Conservation (phyloP, 129 eudicot genomes). For the Ambrosia artemisiifolia region DNA sequence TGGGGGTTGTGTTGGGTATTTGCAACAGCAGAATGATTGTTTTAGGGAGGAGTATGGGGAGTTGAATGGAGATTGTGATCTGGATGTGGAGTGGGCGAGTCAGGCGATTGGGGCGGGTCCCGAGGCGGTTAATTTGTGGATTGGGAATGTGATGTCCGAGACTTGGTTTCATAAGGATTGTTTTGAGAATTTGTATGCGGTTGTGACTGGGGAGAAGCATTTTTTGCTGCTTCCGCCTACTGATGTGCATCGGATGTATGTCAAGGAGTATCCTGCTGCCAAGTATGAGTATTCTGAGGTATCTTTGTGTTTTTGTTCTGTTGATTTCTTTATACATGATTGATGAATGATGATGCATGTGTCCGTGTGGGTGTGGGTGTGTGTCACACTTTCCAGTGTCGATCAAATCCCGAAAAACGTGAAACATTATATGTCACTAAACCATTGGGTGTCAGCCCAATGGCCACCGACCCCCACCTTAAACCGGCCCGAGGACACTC, state of each 20-base stretch:
- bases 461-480: too few relatives aligned
- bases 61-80: slow-evolving; percentile 51
- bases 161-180: slow-evolving; percentile 95
- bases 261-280: slow-evolving; percentile 78
- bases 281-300: slow-evolving; percentile 64
- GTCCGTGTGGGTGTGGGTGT: too few relatives aligned
- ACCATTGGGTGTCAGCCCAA: too few relatives aligned
- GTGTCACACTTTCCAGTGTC: too few relatives aligned
- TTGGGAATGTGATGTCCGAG: slow-evolving; percentile 60
- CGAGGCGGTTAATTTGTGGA: slow-evolving; percentile 94
- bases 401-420: too few relatives aligned
- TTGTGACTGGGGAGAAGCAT: slow-evolving; percentile 80
- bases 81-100: slow-evolving; percentile 68
- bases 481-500: too few relatives aligned
- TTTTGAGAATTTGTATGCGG: slow-evolving; percentile 91
- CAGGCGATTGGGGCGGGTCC: slow-evolving; percentile 73
- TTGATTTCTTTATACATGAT: too few relatives aligned
- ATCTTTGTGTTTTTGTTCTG: too few relatives aligned
- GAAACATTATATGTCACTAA: too few relatives aligned
- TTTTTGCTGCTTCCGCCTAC: slow-evolving; percentile 85
- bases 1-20: slow-evolving; percentile 46
- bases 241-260: slow-evolving; percentile 90
- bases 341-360: too few relatives aligned
- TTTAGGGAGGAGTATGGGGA: slow-evolving; percentile 67
- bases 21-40: slow-evolving; percentile 92